phyloP scores from a whole-genome alignment of 2,329 filamentous ascomycete species.

The Fonsecaea multimorphosa region DNA sequence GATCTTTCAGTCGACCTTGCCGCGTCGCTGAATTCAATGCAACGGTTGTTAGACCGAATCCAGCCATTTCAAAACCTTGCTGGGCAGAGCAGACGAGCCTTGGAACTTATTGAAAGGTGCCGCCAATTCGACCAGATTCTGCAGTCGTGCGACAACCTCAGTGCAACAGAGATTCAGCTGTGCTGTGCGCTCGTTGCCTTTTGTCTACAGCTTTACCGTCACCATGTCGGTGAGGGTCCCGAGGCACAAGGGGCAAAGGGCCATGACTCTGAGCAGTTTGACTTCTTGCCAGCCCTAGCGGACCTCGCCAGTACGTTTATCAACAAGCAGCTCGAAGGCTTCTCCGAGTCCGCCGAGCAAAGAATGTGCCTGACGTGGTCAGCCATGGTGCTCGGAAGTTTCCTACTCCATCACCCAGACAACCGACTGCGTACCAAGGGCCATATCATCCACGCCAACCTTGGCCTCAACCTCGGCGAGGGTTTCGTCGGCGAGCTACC shows the following conservation, averaged over 20 bases:
- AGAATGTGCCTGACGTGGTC: slow-evolving; percentile 21
- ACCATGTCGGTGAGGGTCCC: neutral
- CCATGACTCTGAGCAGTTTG: neutral
- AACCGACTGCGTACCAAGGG: slow-evolving; percentile 23
- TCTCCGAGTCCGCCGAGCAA: slow-evolving; percentile 6
- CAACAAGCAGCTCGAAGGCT: slow-evolving; percentile 21
- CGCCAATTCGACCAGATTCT: slow-evolving; percentile 19
- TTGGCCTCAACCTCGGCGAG: neutral
- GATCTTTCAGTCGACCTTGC: slow-evolving; percentile 5
- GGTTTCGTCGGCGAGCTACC: neutral
- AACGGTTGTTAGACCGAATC: neutral
- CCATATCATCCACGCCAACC: slow-evolving; percentile 29
- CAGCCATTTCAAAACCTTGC: no score
- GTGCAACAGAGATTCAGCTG: slow-evolving; percentile 21
- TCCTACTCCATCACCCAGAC: slow-evolving; percentile 18
- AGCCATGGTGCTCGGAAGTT: slow-evolving; percentile 23
- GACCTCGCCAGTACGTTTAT: slow-evolving; percentile 28
- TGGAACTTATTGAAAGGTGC: slow-evolving; percentile 6
- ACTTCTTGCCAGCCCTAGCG: neutral
- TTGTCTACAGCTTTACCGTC: slow-evolving; percentile 13
- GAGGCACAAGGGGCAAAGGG: neutral
- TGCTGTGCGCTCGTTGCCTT: slow-evolving; percentile 24
- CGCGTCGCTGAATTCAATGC: neutral
- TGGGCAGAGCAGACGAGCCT: neutral
- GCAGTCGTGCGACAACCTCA: slow-evolving; percentile 7